These are phyloP conservation scores for Suillus clintonianus DNA, from an alignment of 768 basidiomycete species.

Conservation along the genomic window DNA sequence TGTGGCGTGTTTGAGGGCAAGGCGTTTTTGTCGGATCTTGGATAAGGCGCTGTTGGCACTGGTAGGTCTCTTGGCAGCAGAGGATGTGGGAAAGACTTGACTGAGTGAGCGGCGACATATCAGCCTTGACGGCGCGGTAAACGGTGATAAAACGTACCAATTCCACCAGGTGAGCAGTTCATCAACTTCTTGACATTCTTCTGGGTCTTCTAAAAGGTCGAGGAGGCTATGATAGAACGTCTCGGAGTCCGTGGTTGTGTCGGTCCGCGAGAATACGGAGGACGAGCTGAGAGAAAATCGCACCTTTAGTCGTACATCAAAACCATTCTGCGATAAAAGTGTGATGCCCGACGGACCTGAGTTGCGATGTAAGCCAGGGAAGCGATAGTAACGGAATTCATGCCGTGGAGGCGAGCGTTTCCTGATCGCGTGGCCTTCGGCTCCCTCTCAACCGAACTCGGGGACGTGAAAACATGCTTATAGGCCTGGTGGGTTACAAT, in stretches of 20 bases:
- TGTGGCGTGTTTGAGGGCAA: neutral
- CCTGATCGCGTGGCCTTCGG: slow-evolving; percentile 25
- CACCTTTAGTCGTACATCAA: neutral
- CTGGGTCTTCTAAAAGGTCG: slow-evolving; percentile 14
- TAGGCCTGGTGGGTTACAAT: neutral
- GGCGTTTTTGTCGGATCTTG: neutral
- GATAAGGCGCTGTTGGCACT: neutral
- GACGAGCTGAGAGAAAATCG: slow-evolving; percentile 13
- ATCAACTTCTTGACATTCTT: slow-evolving; percentile 10
- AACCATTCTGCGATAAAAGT: neutral
- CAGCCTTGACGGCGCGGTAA: neutral
- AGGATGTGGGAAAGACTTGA: no score
- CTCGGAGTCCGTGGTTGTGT: slow-evolving; percentile 15
- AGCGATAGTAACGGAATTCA: slow-evolving; percentile 13
- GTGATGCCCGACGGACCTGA: slow-evolving; percentile 9
- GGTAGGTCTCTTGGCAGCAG: no score
- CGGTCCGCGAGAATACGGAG: slow-evolving; percentile 12
- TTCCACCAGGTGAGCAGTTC: slow-evolving; percentile 14
- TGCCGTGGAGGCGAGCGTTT: slow-evolving; percentile 21
- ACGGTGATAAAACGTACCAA: slow-evolving; percentile 9
- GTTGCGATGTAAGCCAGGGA: slow-evolving; percentile 24
- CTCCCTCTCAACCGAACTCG: slow-evolving; percentile 30
- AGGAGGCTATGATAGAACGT: slow-evolving; percentile 14
- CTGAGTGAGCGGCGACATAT: neutral
- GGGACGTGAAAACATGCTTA: slow-evolving; percentile 18